A percentile compares a stretch with the other conserved stretches of the same genome.
phyloP scores from a whole-genome alignment of 1,284 basidiomycete genomes.

The Cystobasidium slooffiae region DNA sequence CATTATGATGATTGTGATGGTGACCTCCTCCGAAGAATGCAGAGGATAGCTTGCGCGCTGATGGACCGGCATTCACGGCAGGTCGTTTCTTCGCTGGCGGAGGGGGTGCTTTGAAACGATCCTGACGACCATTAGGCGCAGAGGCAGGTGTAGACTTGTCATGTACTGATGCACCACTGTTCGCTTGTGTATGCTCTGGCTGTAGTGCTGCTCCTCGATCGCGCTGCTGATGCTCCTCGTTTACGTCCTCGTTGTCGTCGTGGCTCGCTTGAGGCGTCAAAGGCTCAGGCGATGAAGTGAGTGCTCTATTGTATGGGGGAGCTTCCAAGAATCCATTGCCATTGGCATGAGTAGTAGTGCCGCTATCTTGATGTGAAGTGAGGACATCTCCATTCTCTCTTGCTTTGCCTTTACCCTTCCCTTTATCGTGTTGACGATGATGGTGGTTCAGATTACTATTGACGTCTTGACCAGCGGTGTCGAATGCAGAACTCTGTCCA shows the following conservation, averaged over 20 bases:
- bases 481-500: background rate
- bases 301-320: background rate
- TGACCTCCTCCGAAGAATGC: slow-evolving; percentile 7
- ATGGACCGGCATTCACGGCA: background rate
- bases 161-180: background rate
- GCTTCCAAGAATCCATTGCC: slow-evolving; percentile 28
- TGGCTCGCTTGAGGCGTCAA: slow-evolving; percentile 1
- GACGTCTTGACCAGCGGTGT: slow-evolving; percentile 1
- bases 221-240: too few relatives aligned
- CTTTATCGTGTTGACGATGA: background rate
- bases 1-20: too few relatives aligned
- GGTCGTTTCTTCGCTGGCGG: slow-evolving; percentile 12
- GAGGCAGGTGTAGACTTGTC: background rate
- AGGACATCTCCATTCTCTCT: slow-evolving; percentile 4
- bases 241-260: background rate
- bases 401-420: slow-evolving; percentile 16
- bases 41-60: slow-evolving; percentile 33
- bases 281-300: slow-evolving; percentile 38
- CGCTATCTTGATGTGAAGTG: too few relatives aligned
- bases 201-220: background rate
- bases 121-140: background rate
- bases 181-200: slow-evolving; percentile 1
- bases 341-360: background rate
- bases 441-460: background rate
- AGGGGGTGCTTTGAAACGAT: background rate